These are phyloP conservation scores for Artomyces pyxidatus DNA, from an alignment of 768 basidiomycete species.

Conservation along the genomic window DNA sequence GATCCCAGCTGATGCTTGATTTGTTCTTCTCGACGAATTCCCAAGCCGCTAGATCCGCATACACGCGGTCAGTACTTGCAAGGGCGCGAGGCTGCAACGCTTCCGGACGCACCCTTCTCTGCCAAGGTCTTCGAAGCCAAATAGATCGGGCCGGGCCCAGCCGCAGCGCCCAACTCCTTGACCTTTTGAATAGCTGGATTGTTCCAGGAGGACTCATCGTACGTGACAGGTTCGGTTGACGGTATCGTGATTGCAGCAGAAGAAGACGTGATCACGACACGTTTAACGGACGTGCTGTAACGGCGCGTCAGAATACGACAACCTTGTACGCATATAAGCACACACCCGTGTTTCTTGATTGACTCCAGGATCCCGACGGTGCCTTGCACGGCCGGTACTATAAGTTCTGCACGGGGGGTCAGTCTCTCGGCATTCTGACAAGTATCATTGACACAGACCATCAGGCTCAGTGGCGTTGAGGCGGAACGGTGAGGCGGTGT, in stretches of 20 bases:
- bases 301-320: too few species aligned
- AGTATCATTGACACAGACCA: too few species aligned
- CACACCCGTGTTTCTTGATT: too few species aligned
- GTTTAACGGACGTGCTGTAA: slow-evolving; percentile 28
- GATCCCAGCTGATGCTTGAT: slow-evolving; percentile 28
- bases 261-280: slow-evolving; percentile 37
- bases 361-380: too few species aligned
- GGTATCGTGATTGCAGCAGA: slow-evolving; percentile 23
- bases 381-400: too few species aligned
- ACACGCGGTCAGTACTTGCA: too few species aligned
- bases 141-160: neutral
- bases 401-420: too few species aligned
- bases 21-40: slow-evolving; percentile 29
- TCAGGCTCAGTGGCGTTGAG: too few species aligned
- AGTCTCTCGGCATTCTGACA: too few species aligned
- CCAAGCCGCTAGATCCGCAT: too few species aligned
- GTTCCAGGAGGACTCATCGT: slow-evolving; percentile 26
- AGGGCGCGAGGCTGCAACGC: neutral
- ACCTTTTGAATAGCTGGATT: slow-evolving; percentile 15
- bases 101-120: neutral
- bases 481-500: too few species aligned
- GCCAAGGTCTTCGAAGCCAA: neutral
- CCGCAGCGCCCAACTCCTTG: neutral
- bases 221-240: neutral
- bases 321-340: too few species aligned